Base-by-base conservation (phyloP, 768 basidiomycete genomes). In the Phaeotremella fagi region DNA sequence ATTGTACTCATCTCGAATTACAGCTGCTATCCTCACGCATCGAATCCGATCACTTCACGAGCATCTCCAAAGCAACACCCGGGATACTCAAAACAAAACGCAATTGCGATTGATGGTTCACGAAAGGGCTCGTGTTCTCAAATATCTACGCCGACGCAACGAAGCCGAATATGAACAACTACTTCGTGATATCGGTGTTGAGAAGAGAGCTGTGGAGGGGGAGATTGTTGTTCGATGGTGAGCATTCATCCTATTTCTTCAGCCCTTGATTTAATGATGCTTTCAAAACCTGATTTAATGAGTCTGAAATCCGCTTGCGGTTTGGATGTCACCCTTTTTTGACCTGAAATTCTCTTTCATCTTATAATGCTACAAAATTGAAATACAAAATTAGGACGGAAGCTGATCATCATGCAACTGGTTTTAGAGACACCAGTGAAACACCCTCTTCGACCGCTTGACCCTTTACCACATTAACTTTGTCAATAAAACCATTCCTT, bases 11-110 rank as follows among this genome's bases (percentile, higher is more conserved):
- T 29, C 12, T 1, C 46, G 43, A 14, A 48, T 20, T 38, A 2
- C 62, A 97, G 94, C 85, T 53, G 94, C 94, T 1, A 77, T 97
- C 24, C 70, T 91, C 52, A 98, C 94, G 1, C 81, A 85, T 65
- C 80, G 83, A 72, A 94, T 97, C 61, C 87, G 87, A 43, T 85
- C 84, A 59, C 71, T 97, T 33, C 86, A 86, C 81, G 76, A 76
- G 4, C 91, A 95, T 72, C 74, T 94, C 26, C 31, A 52, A 1
- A 77, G 71, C 9, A 79, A 76, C 41, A 85, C 81, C 60, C 84
- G 82, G 64, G 94, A 98, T 68, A 79, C 87, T 24, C 66, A 75
- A 46, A 92, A 87, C 70, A 82, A 83, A 36, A 82, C 85, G 15
- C 80, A 82, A n/a, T 78, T 98, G 31, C 84, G 86, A 2, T 78